These are phyloP conservation scores for Datura wrightii DNA, from an alignment of 257 asterid genomes.

Conservation along the genomic window DNA sequence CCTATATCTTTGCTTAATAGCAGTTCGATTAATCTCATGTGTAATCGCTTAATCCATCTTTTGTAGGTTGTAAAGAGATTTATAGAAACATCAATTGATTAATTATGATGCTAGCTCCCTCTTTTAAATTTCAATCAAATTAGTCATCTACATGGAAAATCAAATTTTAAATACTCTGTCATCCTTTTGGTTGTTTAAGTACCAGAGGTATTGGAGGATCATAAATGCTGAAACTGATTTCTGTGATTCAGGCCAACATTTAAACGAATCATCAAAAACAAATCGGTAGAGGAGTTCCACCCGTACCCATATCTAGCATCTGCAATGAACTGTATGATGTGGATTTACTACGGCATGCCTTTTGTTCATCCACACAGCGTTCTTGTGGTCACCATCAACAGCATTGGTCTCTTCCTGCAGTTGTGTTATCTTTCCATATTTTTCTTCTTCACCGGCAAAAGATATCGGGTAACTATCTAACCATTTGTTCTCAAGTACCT, in stretches of 20 bases:
- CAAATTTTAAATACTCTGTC: neutral
- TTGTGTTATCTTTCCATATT: constrained; percentile 44
- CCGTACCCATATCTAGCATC: constrained; percentile 70
- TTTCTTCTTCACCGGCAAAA: constrained; percentile 48
- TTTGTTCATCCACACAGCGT: constrained; percentile 60
- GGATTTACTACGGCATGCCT: constrained; percentile 75
- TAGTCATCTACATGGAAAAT: neutral
- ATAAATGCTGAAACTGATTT: neutral
- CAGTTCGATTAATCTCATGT: neutral
- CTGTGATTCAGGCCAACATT: constrained; percentile 58
- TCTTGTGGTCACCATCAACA: constrained; percentile 60
- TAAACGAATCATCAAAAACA: constrained; percentile 51
- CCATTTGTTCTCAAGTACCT: neutral
- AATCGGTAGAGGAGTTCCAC: constrained; percentile 65
- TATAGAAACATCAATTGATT: neutral
- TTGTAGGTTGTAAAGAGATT: neutral
- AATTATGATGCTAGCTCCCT: neutral
- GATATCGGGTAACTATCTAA: constrained; percentile 43
- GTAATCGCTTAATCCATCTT: neutral
- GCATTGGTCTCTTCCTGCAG: constrained; percentile 53
- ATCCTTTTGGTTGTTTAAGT: too few relatives aligned
- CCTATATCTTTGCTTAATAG: constrained; percentile 18
- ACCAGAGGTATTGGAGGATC: too few relatives aligned
- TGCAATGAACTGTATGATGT: constrained; percentile 63
- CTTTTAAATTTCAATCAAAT: neutral